Evolutionary conservation across 2,329 filamentous ascomycete species (phyloP).

Genomic region (Neophaeococcomyces aloes): DNA sequence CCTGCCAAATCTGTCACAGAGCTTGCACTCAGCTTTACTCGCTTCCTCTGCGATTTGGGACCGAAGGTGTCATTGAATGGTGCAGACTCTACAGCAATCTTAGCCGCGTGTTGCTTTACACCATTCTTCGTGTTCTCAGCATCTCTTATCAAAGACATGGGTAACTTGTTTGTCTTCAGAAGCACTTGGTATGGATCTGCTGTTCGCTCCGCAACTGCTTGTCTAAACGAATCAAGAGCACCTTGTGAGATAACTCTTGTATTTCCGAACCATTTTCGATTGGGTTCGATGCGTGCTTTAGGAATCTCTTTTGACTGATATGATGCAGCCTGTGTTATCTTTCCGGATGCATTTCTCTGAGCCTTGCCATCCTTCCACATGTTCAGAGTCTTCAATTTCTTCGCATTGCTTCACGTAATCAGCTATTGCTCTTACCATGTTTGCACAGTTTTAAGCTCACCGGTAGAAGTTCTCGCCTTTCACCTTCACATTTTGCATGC

Average conservation of each 20-base stretch:
- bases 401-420: constrained; percentile 47
- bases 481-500: constrained; percentile 78
- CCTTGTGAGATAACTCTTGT: constrained; percentile 85
- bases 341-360: constrained; percentile 68
- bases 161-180: constrained; percentile 94
- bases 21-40: constrained; percentile 77
- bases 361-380: constrained; percentile 83
- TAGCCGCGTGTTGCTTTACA: constrained; percentile 82
- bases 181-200: constrained; percentile 87
- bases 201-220: constrained; percentile 82
- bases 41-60: constrained; percentile 83
- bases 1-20: constrained; percentile 73
- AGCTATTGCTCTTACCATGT: constrained; percentile 9
- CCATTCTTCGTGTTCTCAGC: constrained; percentile 61
- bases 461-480: constrained; percentile 99
- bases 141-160: constrained; percentile 86
- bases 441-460: constrained; percentile 34
- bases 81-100: constrained; percentile 80
- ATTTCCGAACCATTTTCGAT: constrained; percentile 96
- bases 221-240: constrained; percentile 73
- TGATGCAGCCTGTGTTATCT: constrained; percentile 71
- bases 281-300: constrained; percentile 80
- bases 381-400: constrained; percentile 79
- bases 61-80: constrained; percentile 87
- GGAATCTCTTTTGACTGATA: constrained; percentile 77